Conservation (phyloP, 306 rosid genomes). For the Ormosia semicastrata region DNA sequence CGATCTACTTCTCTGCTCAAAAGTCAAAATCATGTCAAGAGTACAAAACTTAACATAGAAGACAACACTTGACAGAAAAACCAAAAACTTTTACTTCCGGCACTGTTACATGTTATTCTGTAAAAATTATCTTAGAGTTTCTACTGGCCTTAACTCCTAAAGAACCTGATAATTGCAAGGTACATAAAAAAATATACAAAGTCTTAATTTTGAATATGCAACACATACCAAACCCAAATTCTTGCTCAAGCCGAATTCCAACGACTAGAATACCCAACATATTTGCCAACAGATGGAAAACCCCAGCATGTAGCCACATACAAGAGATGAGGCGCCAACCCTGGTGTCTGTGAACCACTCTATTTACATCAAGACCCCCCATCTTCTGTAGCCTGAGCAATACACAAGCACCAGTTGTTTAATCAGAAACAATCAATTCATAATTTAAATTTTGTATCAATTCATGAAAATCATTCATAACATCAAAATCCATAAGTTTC, state of each 20-base stretch:
- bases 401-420: slow-evolving; percentile 16
- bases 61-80: not conserved
- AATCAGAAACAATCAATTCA: slow-evolving; percentile 10
- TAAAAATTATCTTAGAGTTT: not conserved
- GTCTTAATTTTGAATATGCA: slow-evolving; percentile 8
- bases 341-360: slow-evolving; percentile 67
- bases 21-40: not conserved
- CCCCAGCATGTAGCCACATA: slow-evolving; percentile 93
- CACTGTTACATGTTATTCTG: not conserved
- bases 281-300: slow-evolving; percentile 82
- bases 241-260: slow-evolving; percentile 97
- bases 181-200: not conserved
- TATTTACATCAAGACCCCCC: slow-evolving; percentile 86
- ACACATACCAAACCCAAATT: slow-evolving; percentile 87
- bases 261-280: slow-evolving; percentile 88
- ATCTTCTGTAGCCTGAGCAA: slow-evolving; percentile 72
- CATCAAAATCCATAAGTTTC: not conserved
- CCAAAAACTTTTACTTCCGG: not conserved
- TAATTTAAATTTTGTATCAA: not conserved
- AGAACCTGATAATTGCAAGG: not conserved
- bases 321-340: slow-evolving; percentile 92
- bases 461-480: not conserved
- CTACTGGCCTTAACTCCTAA: not conserved
- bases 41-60: not conserved
- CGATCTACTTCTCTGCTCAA: not conserved